These are phyloP conservation scores for Hydrangea macrophylla DNA, from an alignment of 148 eudicot genomes.

Conservation along the genomic window DNA sequence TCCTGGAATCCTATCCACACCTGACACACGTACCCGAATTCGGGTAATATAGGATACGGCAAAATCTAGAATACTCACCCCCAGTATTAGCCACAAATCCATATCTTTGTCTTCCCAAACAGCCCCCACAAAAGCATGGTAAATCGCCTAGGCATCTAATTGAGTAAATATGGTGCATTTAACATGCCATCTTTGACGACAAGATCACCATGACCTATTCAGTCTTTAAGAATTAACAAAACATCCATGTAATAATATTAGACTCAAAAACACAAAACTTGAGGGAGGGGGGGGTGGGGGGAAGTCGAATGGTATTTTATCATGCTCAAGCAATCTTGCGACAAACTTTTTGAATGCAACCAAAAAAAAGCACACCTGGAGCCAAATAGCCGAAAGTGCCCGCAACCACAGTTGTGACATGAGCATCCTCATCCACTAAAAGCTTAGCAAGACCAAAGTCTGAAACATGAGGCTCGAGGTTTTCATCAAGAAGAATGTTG, in stretches of 20 bases:
- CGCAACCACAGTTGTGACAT: conserved; percentile 95
- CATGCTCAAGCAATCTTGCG: neutral
- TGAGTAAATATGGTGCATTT: too few species aligned
- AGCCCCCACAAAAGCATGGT: too few species aligned
- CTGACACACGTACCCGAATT: too few species aligned
- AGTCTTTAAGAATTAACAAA: neutral
- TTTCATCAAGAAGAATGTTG: conserved; percentile 91
- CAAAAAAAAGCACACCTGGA: conserved; percentile 50
- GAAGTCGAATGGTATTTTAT: neutral
- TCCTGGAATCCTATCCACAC: too few species aligned
- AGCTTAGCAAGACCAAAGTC: conserved; percentile 98
- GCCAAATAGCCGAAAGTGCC: conserved; percentile 98
- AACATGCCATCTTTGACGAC: too few species aligned
- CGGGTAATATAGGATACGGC: too few species aligned
- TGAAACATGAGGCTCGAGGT: conserved; percentile 84
- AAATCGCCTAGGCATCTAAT: too few species aligned
- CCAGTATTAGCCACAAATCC: too few species aligned
- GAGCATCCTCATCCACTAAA: conserved; percentile 89
- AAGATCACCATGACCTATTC: neutral
- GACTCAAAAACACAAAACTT: neutral
- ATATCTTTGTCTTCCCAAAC: too few species aligned
- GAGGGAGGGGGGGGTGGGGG: neutral
- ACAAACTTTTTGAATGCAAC: too few species aligned
- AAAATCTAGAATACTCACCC: too few species aligned
- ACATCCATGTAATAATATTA: neutral